These are phyloP conservation scores for Coelastrella sp. DNA, from an alignment of 139 green algal genomes.

Conservation along the genomic window DNA sequence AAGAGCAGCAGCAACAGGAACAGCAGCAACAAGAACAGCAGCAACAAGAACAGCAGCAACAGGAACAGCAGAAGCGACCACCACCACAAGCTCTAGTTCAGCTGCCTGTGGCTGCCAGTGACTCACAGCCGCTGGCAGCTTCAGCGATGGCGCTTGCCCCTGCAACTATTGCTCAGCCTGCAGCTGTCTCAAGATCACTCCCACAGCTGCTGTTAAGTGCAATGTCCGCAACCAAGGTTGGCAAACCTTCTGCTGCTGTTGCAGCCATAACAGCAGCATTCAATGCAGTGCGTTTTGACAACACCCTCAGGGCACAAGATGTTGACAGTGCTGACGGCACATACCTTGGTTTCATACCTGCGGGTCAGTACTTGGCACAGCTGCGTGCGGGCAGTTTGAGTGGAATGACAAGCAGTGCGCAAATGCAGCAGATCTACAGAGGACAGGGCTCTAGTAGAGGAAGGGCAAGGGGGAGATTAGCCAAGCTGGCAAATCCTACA, in stretches of 20 bases:
- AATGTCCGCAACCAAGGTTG: not conserved
- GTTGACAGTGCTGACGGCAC: not conserved
- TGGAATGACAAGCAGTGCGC: not conserved
- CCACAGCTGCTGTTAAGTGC: not conserved
- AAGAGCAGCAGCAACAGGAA: conserved; percentile 4
- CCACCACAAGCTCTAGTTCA: not conserved
- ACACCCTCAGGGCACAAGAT: not conserved
- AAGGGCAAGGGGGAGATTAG: not conserved
- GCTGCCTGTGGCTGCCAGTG: not conserved
- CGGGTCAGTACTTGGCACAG: not conserved
- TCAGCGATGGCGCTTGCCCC: not conserved
- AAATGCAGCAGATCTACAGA: not conserved
- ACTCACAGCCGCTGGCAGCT: not conserved
- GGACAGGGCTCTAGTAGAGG: not conserved
- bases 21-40: not conserved
- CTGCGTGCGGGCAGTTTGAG: not conserved
- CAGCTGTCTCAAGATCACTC: too few species aligned
- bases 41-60: not conserved
- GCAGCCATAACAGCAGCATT: not conserved
- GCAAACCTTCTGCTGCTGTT: not conserved
- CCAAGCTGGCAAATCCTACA: not conserved
- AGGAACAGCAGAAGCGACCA: not conserved
- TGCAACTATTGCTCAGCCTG: not conserved
- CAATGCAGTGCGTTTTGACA: not conserved
- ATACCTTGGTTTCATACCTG: not conserved